Conservation (phyloP, 768 basidiomycete species). For the Mycena polygramma region DNA sequence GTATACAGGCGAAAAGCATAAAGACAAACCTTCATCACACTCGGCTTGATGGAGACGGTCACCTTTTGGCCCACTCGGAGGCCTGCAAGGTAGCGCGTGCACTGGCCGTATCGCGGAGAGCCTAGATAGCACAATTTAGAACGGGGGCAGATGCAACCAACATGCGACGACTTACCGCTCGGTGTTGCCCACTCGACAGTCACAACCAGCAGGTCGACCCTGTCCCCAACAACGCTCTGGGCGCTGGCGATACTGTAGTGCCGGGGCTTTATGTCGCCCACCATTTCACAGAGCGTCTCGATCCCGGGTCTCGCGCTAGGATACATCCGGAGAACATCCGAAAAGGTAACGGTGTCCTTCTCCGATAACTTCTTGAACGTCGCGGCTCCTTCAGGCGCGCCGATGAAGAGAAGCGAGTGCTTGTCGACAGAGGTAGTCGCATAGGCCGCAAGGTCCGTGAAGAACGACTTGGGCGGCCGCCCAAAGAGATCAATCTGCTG, state of each 20-base stretch:
- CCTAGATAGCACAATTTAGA: conserved; percentile 58
- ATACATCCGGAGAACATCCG: conserved; percentile 85
- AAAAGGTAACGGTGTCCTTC: conserved; percentile 95
- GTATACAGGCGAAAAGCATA: background rate
- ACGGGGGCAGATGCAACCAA: background rate
- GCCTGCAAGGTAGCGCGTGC: conserved; percentile 92
- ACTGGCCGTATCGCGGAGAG: conserved; percentile 87
- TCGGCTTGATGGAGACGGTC: conserved; percentile 97
- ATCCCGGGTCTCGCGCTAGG: conserved; percentile 85
- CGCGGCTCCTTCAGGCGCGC: conserved; percentile 88
- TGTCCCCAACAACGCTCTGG: conserved; percentile 94
- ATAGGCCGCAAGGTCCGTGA: conserved; percentile 84
- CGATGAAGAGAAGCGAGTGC: conserved; percentile 90
- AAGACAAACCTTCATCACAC: conserved; percentile 94
- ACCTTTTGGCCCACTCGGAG: conserved; percentile 91
- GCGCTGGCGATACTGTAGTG: conserved; percentile 99
- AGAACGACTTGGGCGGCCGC: conserved; percentile 96
- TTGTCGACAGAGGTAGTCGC: conserved; percentile 80
- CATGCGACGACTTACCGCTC: conserved; percentile 66
- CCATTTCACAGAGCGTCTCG: conserved; percentile 86
- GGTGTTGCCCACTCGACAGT: conserved; percentile 95
- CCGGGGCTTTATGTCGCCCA: conserved; percentile 96
- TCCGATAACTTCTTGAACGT: conserved; percentile 97
- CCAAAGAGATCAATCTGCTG: conserved; percentile 98
- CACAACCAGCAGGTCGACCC: conserved; percentile 95